These are phyloP conservation scores for Fistulifera solaris DNA, from an alignment of 108 stramenopile species.

Conservation along the genomic window DNA sequence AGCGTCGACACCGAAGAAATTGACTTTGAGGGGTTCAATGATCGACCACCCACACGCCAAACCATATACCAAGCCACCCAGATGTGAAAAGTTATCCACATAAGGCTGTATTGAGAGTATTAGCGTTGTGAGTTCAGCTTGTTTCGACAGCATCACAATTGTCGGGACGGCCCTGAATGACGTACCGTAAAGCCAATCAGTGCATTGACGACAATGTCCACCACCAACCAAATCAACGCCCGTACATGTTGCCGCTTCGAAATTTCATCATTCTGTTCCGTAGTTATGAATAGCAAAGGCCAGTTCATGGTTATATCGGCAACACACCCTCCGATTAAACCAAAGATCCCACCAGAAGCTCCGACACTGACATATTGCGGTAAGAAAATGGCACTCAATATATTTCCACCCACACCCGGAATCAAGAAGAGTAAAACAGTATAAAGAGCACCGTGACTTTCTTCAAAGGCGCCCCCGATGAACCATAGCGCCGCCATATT, in stretches of 20 bases:
- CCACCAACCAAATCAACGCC: conserved; percentile 56
- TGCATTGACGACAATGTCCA: conserved; percentile 77
- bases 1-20: conserved; percentile 53
- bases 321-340: conserved; percentile 78
- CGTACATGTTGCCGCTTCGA: conserved; percentile 6
- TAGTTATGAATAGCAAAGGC: conserved; percentile 63
- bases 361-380: conserved; percentile 89
- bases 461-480: conserved; percentile 85
- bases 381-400: conserved; percentile 81
- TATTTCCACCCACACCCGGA: conserved; percentile 81
- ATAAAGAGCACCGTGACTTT: conserved; percentile 64
- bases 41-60: conserved; percentile 68
- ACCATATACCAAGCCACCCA: conserved; percentile 82
- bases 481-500: conserved; percentile 87
- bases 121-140: conserved; percentile 15
- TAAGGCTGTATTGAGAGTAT: background rate
- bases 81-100: conserved; percentile 8
- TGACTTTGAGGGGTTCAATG: conserved; percentile 49
- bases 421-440: conserved; percentile 69
- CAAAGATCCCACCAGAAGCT: conserved; percentile 90
- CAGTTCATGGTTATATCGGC: conserved; percentile 89
- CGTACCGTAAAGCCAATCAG: conserved; percentile 71
- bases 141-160: no score
- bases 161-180: conserved; percentile 86
- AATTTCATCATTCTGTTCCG: conserved; percentile 32